phyloP scores from a whole-genome alignment of 2,329 filamentous ascomycete genomes.

The Lojkania enalia region DNA sequence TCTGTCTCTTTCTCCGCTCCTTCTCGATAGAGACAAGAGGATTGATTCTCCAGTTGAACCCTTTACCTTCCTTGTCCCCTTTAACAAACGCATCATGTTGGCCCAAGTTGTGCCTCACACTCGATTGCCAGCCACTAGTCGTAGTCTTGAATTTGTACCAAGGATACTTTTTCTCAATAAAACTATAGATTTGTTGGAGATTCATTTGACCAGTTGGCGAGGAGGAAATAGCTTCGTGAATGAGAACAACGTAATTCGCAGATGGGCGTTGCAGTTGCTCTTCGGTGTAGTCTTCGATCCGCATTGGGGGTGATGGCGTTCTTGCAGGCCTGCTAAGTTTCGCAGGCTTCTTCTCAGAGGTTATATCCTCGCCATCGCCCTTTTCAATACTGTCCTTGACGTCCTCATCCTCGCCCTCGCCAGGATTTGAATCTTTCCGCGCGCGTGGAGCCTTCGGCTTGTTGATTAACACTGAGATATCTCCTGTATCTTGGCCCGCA shows the following conservation, averaged over 20 bases:
- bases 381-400: constrained; percentile 43
- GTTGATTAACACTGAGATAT: constrained; percentile 37
- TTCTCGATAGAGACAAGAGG: constrained; percentile 63
- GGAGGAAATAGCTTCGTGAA: constrained; percentile 64
- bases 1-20: constrained; percentile 56
- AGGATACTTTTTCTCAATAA: constrained; percentile 65
- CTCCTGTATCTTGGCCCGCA: constrained; percentile 41
- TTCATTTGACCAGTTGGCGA: constrained; percentile 61
- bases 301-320: constrained; percentile 65
- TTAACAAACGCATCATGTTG: constrained; percentile 63
- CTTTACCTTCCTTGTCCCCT: constrained; percentile 64
- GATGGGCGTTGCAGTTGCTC: constrained; percentile 73
- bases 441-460: constrained; percentile 40
- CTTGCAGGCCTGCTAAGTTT: constrained; percentile 54
- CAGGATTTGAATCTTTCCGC: constrained; percentile 40
- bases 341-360: constrained; percentile 50
- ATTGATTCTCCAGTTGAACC: constrained; percentile 65
- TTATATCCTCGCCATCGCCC: constrained; percentile 31
- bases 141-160: constrained; percentile 64
- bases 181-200: constrained; percentile 67
- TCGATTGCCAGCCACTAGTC: constrained; percentile 68
- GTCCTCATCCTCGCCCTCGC: constrained; percentile 40
- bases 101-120: constrained; percentile 66
- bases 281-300: constrained; percentile 67
- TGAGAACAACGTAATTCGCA: constrained; percentile 65